Base-by-base conservation (phyloP, 805 yeast genomes). In the Suhomyces kilbournensis region DNA sequence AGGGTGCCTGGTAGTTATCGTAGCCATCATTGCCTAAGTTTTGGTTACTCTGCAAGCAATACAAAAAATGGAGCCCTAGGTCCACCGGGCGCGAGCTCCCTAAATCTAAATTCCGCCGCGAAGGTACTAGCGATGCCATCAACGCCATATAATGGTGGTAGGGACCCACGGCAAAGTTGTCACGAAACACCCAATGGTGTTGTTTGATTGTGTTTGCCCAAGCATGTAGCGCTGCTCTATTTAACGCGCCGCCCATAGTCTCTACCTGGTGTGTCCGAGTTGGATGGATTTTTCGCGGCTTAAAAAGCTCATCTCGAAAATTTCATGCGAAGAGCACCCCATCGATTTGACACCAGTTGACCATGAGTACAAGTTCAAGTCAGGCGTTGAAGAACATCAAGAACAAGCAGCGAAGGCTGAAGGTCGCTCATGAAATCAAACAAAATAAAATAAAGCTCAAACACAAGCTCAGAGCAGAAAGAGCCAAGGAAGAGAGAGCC, bases 401-500 rank as follows among this genome's bases (percentile, higher is more conserved):
- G 66, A 92, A 91, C 69, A 92, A 90, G 71, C 82, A 83, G 66
- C 83, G 83, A 62, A 81, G 97, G 58, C 94, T 89, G 67, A 82
- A 88, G 70, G 75, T 90, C 38, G 88, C 81, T 69, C 86, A 91
- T 8, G 82, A 84, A 52, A 64, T 88, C 49, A 88, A 86, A 69
- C 86, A 88, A 64, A 87, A 88, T 55, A 80, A 83, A 67, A 85
- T 86, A 62, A 89, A 88, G 63, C 81, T 81, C 49, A 83, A 90
- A 62, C 97, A 91, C 66, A 84, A 83, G 64, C 76, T 79, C 66
- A 80, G 98, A 58, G 80, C 81, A n/a, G 82, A 84, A 44, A 80
- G 97, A 64, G 94, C 96, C n/a, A 86, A 86, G 63, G 93, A 86
- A 57, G 98, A 94, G 69, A 75, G 86, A 51, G 82, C 79, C 26